Percentiles rank a stretch among this genome's conserved stretches.
These are phyloP conservation scores for Arthroderma sp. DNA, from an alignment of 2,329 filamentous ascomycete species.

Conservation along the genomic window DNA sequence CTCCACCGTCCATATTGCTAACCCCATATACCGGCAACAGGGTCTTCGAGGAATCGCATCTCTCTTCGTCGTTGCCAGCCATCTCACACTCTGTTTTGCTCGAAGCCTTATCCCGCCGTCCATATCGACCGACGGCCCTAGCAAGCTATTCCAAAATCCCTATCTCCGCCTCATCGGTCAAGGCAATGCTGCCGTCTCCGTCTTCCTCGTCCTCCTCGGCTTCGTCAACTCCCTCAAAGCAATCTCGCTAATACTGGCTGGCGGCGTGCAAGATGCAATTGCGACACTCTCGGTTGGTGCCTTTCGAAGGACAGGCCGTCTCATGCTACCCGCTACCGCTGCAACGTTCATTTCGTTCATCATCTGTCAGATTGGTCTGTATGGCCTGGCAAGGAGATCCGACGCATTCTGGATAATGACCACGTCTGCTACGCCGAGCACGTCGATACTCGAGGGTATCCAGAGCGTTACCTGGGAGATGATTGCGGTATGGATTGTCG, in stretches of 20 bases:
- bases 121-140: conserved; percentile 33
- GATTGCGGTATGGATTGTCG: conserved; percentile 41
- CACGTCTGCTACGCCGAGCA: conserved; percentile 36
- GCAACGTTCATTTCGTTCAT: conserved; percentile 47
- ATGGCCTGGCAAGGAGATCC: conserved; percentile 43
- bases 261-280: conserved; percentile 44
- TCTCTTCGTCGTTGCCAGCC: conserved; percentile 44
- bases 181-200: conserved; percentile 53
- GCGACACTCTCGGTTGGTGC: conserved; percentile 45
- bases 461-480: conserved; percentile 36
- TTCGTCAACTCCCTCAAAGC: conserved; percentile 54
- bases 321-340: conserved; percentile 46
- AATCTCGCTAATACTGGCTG: conserved; percentile 43
- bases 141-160: conserved; percentile 45
- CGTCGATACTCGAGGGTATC: conserved; percentile 33
- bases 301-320: conserved; percentile 46
- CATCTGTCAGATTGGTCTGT: conserved; percentile 45
- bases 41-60: conserved; percentile 47
- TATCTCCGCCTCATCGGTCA: conserved; percentile 48
- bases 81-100: conserved; percentile 43
- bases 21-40: conserved; percentile 22
- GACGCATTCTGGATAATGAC: conserved; percentile 49
- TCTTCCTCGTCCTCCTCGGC: conserved; percentile 54
- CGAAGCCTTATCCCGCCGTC: conserved; percentile 40
- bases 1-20: neutral